Base-by-base conservation (phyloP, 192 early-diverging fungal genomes). In the Coemansia sp. region DNA sequence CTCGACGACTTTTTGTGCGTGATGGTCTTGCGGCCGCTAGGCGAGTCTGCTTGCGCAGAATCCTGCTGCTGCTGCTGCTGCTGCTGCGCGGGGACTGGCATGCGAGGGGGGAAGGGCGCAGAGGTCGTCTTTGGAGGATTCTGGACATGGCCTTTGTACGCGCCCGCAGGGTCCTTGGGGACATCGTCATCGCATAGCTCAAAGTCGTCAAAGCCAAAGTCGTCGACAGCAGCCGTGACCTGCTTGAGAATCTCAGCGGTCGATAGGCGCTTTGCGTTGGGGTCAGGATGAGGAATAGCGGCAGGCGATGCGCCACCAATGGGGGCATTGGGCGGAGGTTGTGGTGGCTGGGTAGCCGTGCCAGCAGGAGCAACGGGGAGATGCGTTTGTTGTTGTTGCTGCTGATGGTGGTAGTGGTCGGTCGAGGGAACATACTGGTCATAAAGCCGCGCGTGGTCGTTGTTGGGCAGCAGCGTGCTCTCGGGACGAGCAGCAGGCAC, bases 241-340 rank as follows among this genome's bases (percentile, higher is more conserved):
- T 78, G 75, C 60, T 69, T 71, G 18, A 78, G 69, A 32, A 78
- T 78, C 61, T 78, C 75, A 7, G 69, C 75, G 1, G 75, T 78
- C n/a, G 75, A 78, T 57, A 78, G 18, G 42, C 75, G 75, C 54
- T 67, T 59, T 25, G 28, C 60, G 27, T 46, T 39, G 25, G 29
- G 30, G 35, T n/a, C 20, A 8, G 55, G 30, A n/a, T 39, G 28
- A 13, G 29, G 28, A 27, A 32, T 28, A 28, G 28, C 28, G 10
- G 55, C 13, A 36, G 55, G 34, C 4, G 53, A 25, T 50, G 25
- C 50, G 50, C 50, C 50, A 52, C 50, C 50, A 52, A 52, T 27
- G 13, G 39, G 39, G 39, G 11, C 11, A 10, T 10, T 42, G 39
- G 6, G 47, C 23, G 50, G 20, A n/a, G n/a, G n/a, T n/a, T n/a